Evolutionary conservation across 495 filamentous ascomycete genomes (phyloP).

Genomic region (Patellaria atrata): DNA sequence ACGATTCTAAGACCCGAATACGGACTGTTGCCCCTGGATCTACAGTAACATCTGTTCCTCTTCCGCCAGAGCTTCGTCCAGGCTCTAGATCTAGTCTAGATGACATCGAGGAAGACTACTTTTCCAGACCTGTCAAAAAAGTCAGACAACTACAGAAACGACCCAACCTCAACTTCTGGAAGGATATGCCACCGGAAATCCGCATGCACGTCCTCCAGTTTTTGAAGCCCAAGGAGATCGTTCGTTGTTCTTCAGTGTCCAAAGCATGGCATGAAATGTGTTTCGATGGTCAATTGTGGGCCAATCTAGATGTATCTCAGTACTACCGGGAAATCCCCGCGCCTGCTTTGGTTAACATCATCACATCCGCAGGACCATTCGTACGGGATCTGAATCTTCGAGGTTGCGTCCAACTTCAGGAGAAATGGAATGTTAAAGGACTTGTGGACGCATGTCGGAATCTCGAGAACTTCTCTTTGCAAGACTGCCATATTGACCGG

Average conservation of each 20-base stretch:
- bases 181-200: slow-evolving; percentile 67
- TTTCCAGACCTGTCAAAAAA: slow-evolving; percentile 28
- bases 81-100: slow-evolving; percentile 26
- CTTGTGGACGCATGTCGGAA: slow-evolving; percentile 73
- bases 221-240: slow-evolving; percentile 65
- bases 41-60: slow-evolving; percentile 37
- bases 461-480: slow-evolving; percentile 70
- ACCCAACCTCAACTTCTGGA: slow-evolving; percentile 58
- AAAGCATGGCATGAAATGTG: slow-evolving; percentile 72
- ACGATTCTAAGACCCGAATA: slow-evolving; percentile 34
- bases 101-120: slow-evolving; percentile 32
- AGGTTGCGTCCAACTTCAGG: slow-evolving; percentile 60
- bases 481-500: slow-evolving; percentile 78
- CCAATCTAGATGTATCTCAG: slow-evolving; percentile 62
- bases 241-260: slow-evolving; percentile 67
- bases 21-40: slow-evolving; percentile 34
- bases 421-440: slow-evolving; percentile 60
- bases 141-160: slow-evolving; percentile 28
- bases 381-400: slow-evolving; percentile 79
- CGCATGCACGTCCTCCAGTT: slow-evolving; percentile 63
- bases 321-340: slow-evolving; percentile 82
- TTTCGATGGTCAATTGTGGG: slow-evolving; percentile 93
- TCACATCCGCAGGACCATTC: slow-evolving; percentile 74
- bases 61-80: slow-evolving; percentile 52
- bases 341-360: slow-evolving; percentile 68